phyloP scores from a whole-genome alignment of 371 early-diverging fungal genomes.

The Syncephalastrum sp. region DNA sequence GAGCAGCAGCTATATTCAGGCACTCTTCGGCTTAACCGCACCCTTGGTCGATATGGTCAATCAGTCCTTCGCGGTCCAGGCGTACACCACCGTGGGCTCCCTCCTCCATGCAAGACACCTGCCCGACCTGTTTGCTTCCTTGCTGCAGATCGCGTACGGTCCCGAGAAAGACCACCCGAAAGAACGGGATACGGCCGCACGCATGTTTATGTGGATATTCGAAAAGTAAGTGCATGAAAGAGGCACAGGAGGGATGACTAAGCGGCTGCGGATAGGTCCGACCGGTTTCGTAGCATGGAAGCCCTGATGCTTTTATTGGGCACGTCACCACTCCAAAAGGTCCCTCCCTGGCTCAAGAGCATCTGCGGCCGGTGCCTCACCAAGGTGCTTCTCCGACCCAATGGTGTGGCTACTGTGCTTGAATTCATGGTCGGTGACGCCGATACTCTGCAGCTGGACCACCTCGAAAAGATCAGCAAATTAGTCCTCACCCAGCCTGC shows the following conservation, averaged over 20 bases:
- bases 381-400: constrained; percentile 58
- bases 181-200: constrained; percentile 46
- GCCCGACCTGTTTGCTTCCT: constrained; percentile 64
- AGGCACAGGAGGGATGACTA: not conserved
- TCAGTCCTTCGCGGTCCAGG: constrained; percentile 19
- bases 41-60: constrained; percentile 29
- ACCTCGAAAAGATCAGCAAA: constrained; percentile 63
- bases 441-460: constrained; percentile 48
- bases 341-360: constrained; percentile 61
- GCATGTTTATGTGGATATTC: constrained; percentile 48
- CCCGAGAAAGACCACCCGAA: constrained; percentile 38
- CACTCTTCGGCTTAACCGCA: constrained; percentile 7
- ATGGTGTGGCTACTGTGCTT: constrained; percentile 61
- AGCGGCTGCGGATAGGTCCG: constrained; percentile 29
- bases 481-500: constrained; percentile 66
- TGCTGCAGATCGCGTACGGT: constrained; percentile 69
- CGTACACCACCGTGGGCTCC: constrained; percentile 60
- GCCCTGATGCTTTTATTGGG: constrained; percentile 61
- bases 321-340: constrained; percentile 53
- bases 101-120: constrained; percentile 54
- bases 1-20: not conserved
- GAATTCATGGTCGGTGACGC: constrained; percentile 63
- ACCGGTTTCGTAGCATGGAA: constrained; percentile 59
- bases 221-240: constrained; percentile 20
- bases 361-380: constrained; percentile 68